These are phyloP conservation scores for Fusarium pseudoanthophilum DNA, from an alignment of 2,329 filamentous ascomycete genomes.

Conservation along the genomic window DNA sequence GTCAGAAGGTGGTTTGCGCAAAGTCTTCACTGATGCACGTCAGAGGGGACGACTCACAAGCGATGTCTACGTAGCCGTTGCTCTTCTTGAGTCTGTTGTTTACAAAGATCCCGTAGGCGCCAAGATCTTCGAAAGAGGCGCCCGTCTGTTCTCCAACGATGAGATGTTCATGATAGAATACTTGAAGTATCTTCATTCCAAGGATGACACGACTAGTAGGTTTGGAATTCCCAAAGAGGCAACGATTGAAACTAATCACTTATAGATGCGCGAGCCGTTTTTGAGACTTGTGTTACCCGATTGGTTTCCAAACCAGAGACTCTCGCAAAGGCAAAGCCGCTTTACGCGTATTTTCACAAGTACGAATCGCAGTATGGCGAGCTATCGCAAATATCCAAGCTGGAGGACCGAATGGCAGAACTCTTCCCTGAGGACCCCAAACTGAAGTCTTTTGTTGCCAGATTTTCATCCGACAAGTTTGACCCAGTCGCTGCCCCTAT, in stretches of 20 bases:
- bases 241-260: conserved; percentile 28
- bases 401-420: conserved; percentile 92
- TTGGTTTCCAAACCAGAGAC: conserved; percentile 81
- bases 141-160: conserved; percentile 93
- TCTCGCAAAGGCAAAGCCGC: conserved; percentile 78
- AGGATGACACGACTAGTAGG: conserved; percentile 93
- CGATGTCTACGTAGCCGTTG: conserved; percentile 94
- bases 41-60: conserved; percentile 88
- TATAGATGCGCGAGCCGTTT: conserved; percentile 90
- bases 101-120: conserved; percentile 93
- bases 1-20: conserved; percentile 80
- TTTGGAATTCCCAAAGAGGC: conserved; percentile 29
- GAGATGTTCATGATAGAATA: conserved; percentile 95
- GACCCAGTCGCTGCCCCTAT: conserved; percentile 84
- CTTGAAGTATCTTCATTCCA: conserved; percentile 90
- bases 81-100: conserved; percentile 92
- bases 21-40: conserved; percentile 89
- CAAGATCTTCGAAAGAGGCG: conserved; percentile 95
- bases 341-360: conserved; percentile 93
- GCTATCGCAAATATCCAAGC: conserved; percentile 85
- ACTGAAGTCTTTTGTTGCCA: conserved; percentile 77
- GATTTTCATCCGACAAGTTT: conserved; percentile 78
- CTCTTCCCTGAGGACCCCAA: conserved; percentile 90
- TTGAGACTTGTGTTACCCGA: conserved; percentile 90
- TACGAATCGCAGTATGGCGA: conserved; percentile 97